Evolutionary conservation across 352 stramenopile genomes (phyloP), one percentile per base, ranked within the genome.

Genomic region (Globisporangium emineosum): DNA sequence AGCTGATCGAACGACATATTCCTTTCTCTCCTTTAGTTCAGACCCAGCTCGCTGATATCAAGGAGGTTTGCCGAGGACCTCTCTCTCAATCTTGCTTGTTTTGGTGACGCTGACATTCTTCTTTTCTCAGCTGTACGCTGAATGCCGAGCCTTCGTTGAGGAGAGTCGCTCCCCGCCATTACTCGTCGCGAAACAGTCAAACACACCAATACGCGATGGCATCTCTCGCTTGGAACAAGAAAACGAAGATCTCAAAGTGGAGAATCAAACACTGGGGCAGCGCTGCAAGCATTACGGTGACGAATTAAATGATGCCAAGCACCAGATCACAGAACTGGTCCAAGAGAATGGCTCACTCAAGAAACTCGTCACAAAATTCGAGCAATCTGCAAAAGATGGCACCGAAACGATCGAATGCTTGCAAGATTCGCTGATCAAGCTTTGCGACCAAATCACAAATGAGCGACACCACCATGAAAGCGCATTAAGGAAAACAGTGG

Each of bases 401-500:
- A 79, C 73, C 0, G 42, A 78, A 58, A 78, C 73, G 9, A 81
- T 83, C 30, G 68, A 74, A 17, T 64, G 68, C 3, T 50, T 83
- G 8, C 73, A 83, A 64, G 68, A 78, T 35, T 81, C 76, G 0
- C 65, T 83, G 1, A 50, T 71, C 5, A 65, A 66, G 12, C 40
- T 81, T 1, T 77, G 70, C 45, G 50, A 73, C 35, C 69, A 83
- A 35, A 49, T 78, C 17, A 56, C 71, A n/a, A 25, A 56, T 4
- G 75, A 83, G 43, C 61, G 72, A 13, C 49, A 58, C 0, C 29
- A 66, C 2, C 51, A 77, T 37, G 37, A 55, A 23, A 35, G 53
- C 1, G 40, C 25, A 19, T 32, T 70, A 32, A 42, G 60, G 19
- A 25, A 72, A 27, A 32, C 42, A 17, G 33, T 64, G 10, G 17